Conservation (phyloP, 2,329 filamentous ascomycete species). For the Talaromyces sp. region DNA sequence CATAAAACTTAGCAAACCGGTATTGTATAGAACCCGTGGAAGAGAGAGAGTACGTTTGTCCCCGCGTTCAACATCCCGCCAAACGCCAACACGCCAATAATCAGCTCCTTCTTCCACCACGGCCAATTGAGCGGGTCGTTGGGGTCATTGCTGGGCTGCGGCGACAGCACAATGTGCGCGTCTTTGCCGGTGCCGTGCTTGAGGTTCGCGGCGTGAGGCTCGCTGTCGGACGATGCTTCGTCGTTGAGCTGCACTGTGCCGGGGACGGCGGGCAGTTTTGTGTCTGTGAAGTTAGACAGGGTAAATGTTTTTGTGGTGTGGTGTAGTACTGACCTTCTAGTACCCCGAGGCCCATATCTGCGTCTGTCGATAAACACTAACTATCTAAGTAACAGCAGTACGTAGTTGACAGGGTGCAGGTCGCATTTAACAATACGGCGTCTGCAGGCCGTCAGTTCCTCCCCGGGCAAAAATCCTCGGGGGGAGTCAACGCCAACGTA, state of each 20-base stretch:
- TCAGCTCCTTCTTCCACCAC: constrained; percentile 9
- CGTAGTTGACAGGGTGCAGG: not conserved
- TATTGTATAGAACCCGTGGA: not conserved
- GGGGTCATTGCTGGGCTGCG: constrained; percentile 11
- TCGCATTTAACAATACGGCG: not conserved
- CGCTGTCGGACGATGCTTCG: not conserved
- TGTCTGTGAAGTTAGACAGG: not conserved
- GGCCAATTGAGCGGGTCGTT: constrained; percentile 18
- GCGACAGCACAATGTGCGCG: constrained; percentile 10
- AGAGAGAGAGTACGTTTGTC: constrained; percentile 10
- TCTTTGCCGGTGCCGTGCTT: constrained; percentile 15
- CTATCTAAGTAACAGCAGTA: not conserved
- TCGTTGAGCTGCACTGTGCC: not conserved
- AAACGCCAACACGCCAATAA: constrained; percentile 2
- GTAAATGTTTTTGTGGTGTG: not conserved
- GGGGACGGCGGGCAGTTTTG: not conserved
- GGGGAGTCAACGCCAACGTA: too few relatives aligned
- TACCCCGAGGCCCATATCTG: not conserved
- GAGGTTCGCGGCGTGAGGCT: not conserved
- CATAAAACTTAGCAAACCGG: too few relatives aligned
- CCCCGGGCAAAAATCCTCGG: too few relatives aligned
- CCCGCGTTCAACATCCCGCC: constrained; percentile 9
- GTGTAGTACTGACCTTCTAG: not conserved
- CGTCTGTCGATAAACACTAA: not conserved
- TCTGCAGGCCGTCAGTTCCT: not conserved